Evolutionary conservation across 257 asterid genomes (phyloP).

Genomic region (Rubia yunnanensis): DNA sequence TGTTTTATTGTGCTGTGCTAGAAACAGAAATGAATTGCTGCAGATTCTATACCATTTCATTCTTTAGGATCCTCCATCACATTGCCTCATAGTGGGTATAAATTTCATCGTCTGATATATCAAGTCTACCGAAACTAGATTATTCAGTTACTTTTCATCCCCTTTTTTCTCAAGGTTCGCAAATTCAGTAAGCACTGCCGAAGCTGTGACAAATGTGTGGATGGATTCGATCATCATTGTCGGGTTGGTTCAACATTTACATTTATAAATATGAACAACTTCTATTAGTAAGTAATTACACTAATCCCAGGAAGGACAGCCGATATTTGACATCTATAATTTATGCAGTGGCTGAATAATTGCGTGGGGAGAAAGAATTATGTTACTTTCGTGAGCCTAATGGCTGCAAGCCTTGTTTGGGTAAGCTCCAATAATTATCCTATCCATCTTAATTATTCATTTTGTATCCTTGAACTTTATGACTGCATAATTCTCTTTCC

Average conservation of each 20-base stretch:
- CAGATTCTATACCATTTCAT: too few relatives aligned
- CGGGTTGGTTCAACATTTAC: conserved; percentile 52
- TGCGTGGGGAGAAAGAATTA: conserved; percentile 94
- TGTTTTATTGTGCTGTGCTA: neutral
- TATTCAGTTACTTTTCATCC: neutral
- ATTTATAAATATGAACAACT: neutral
- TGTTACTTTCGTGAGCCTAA: conserved; percentile 67
- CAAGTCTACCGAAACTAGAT: neutral
- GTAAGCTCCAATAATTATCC: conserved; percentile 32
- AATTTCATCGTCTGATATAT: neutral
- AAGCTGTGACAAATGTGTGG: conserved; percentile 99
- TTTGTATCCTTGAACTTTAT: neutral
- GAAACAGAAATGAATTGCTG: neutral
- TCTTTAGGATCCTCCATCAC: too few relatives aligned
- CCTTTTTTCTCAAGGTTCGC: conserved; percentile 43
- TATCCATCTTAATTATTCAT: conserved; percentile 8
- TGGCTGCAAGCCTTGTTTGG: conserved; percentile 92
- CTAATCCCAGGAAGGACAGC: neutral
- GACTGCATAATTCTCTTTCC: neutral
- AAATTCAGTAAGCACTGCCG: conserved; percentile 94
- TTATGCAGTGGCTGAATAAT: conserved; percentile 86
- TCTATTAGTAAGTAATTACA: neutral
- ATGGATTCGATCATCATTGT: conserved; percentile 98
- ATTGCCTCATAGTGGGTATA: neutral
- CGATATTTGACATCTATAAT: conserved; percentile 15